Evolutionary conservation across 805 yeast species (phyloP).

Genomic region (Saccharomyces cerevisiae): DNA sequence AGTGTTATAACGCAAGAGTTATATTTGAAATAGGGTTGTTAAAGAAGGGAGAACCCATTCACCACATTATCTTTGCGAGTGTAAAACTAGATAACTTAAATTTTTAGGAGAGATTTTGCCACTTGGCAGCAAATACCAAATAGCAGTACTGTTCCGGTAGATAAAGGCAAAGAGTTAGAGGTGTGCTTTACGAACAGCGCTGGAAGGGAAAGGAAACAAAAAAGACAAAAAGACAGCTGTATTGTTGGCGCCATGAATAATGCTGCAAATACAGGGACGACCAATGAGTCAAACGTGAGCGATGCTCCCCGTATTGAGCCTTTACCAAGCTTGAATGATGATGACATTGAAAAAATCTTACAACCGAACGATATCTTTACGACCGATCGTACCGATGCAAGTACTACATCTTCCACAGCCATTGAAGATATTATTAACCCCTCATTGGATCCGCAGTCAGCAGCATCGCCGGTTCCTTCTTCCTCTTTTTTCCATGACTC

Average conservation of each 20-base stretch:
- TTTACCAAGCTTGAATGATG: constrained; percentile 17
- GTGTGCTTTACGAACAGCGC: not conserved
- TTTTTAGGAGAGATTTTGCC: not conserved
- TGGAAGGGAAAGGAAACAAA: not conserved
- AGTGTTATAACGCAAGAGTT: not conserved
- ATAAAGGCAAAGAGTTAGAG: not conserved
- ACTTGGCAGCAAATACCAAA: not conserved
- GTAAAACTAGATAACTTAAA: not conserved
- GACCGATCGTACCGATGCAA: not conserved
- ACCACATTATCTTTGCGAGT: not conserved
- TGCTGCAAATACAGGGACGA: not conserved
- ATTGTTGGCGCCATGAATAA: not conserved
- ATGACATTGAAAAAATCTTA: constrained; percentile 21
- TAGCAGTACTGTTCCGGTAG: not conserved
- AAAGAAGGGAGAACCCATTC: not conserved
- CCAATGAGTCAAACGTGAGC: not conserved
- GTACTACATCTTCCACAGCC: constrained; percentile 5
- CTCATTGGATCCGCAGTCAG: constrained; percentile 13
- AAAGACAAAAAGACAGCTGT: not conserved
- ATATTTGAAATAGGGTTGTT: not conserved
- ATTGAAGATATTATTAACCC: constrained; percentile 28
- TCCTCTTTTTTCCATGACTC: not conserved
- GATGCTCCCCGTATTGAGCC: not conserved
- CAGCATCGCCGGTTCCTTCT: constrained; percentile 6
- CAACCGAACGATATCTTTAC: constrained; percentile 12